Conservation (phyloP, 208 protist species). For the Trypanosoma vivax region DNA sequence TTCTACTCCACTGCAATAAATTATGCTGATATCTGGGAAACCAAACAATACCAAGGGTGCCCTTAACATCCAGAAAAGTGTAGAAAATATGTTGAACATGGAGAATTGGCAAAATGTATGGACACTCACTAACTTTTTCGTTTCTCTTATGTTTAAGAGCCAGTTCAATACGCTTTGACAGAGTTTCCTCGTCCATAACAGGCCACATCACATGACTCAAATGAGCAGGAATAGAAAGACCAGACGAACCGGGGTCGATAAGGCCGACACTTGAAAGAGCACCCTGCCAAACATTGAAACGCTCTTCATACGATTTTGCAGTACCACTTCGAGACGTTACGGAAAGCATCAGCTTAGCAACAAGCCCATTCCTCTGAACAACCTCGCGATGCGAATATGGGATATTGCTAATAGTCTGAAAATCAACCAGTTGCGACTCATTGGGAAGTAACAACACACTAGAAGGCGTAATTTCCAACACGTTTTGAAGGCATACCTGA, state of each 20-base stretch:
- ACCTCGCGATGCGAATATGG: slow-evolving; percentile 48
- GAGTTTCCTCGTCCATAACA: slow-evolving; percentile 26
- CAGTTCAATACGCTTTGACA: slow-evolving; percentile 20
- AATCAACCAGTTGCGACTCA: slow-evolving; percentile 31
- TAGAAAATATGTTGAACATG: slow-evolving; percentile 29
- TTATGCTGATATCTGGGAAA: slow-evolving; percentile 53
- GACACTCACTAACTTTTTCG: slow-evolving; percentile 26
- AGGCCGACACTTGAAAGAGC: slow-evolving; percentile 23
- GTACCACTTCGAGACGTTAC: slow-evolving; percentile 9
- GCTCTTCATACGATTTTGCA: slow-evolving; percentile 12
- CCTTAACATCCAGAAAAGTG: slow-evolving; percentile 20
- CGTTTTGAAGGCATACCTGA: slow-evolving; percentile 19
- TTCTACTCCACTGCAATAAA: slow-evolving; percentile 41
- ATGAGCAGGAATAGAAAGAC: slow-evolving; percentile 7
- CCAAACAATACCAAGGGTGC: slow-evolving; percentile 49
- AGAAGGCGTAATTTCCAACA: slow-evolving; percentile 36
- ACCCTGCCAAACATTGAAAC: slow-evolving; percentile 30
- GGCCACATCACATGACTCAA: slow-evolving; percentile 37
- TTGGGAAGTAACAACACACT: slow-evolving; percentile 50
- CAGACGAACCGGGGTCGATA: slow-evolving; percentile 1
- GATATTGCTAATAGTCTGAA: slow-evolving; percentile 43
- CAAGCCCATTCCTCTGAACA: slow-evolving; percentile 56
- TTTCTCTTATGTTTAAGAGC: slow-evolving; percentile 13
- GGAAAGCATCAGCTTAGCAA: slow-evolving; percentile 51
- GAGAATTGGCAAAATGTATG: slow-evolving; percentile 47